Conservation (phyloP, 768 basidiomycete species). For the Clitopilus passeckerianus region DNA sequence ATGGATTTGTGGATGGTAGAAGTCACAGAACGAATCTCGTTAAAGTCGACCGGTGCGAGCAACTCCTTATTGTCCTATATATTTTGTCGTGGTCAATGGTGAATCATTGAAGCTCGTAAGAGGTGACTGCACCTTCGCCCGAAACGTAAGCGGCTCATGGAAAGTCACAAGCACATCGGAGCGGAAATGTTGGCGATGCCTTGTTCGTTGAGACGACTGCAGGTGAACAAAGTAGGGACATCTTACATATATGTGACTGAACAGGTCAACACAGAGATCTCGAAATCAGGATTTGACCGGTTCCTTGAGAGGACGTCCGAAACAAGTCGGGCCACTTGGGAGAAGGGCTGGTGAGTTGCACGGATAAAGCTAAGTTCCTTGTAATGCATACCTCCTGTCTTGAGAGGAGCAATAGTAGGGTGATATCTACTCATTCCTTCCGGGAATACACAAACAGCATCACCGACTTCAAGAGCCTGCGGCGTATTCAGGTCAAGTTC, state of each 20-base stretch:
- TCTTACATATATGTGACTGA: constrained; percentile 77
- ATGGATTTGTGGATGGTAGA: constrained; percentile 62
- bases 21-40: constrained; percentile 55
- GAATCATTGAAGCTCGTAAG: not conserved
- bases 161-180: constrained; percentile 86
- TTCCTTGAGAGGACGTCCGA: constrained; percentile 74
- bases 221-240: not conserved
- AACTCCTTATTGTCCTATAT: constrained; percentile 66
- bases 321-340: constrained; percentile 75
- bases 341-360: not conserved
- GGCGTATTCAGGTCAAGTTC: constrained; percentile 1
- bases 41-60: constrained; percentile 59
- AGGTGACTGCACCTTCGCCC: constrained; percentile 45
- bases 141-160: constrained; percentile 63
- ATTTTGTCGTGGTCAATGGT: constrained; percentile 1
- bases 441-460: constrained; percentile 80
- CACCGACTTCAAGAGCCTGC: constrained; percentile 71
- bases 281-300: constrained; percentile 61
- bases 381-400: constrained; percentile 65
- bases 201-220: constrained; percentile 19
- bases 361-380: not conserved
- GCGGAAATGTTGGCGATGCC: constrained; percentile 84
- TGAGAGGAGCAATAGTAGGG: constrained; percentile 81
- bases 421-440: constrained; percentile 86
- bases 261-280: constrained; percentile 69